Conservation (phyloP, 2,329 filamentous ascomycete genomes). For the Kalmusia sp. region DNA sequence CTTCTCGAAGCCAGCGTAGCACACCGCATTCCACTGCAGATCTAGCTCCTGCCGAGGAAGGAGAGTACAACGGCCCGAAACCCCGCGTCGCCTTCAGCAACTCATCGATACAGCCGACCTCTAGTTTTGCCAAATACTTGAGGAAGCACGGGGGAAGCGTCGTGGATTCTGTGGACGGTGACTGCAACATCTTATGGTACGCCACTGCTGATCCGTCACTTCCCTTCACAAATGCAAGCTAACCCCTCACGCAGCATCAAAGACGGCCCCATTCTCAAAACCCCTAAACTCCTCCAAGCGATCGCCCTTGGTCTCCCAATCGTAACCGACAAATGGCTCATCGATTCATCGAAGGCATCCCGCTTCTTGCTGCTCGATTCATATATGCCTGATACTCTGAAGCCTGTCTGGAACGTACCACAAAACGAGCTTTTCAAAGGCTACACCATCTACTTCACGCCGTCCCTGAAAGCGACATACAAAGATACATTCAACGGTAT, state of each 20-base stretch:
- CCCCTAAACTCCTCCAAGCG: slow-evolving; percentile 54
- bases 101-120: slow-evolving; percentile 32
- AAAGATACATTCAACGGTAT: slow-evolving; percentile 45
- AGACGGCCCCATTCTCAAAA: slow-evolving; percentile 48
- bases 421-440: slow-evolving; percentile 56
- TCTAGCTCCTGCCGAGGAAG: slow-evolving; percentile 11
- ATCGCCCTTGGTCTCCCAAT: slow-evolving; percentile 53
- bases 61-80: slow-evolving; percentile 30
- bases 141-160: slow-evolving; percentile 38
- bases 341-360: slow-evolving; percentile 44
- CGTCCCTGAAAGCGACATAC: slow-evolving; percentile 42
- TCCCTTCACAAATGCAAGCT: slow-evolving; percentile 9
- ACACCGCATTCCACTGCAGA: slow-evolving; percentile 24
- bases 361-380: slow-evolving; percentile 42
- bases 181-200: slow-evolving; percentile 43
- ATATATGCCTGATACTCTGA: slow-evolving; percentile 46
- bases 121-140: slow-evolving; percentile 40
- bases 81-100: slow-evolving; percentile 45
- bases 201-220: background rate
- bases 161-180: slow-evolving; percentile 39
- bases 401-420: slow-evolving; percentile 39
- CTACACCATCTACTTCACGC: slow-evolving; percentile 58
- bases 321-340: slow-evolving; percentile 56
- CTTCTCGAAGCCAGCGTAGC: slow-evolving; percentile 25
- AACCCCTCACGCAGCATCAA: slow-evolving; percentile 42